These are phyloP conservation scores for Colletotrichum siamense DNA, from an alignment of 2,329 filamentous ascomycete genomes.

Conservation along the genomic window DNA sequence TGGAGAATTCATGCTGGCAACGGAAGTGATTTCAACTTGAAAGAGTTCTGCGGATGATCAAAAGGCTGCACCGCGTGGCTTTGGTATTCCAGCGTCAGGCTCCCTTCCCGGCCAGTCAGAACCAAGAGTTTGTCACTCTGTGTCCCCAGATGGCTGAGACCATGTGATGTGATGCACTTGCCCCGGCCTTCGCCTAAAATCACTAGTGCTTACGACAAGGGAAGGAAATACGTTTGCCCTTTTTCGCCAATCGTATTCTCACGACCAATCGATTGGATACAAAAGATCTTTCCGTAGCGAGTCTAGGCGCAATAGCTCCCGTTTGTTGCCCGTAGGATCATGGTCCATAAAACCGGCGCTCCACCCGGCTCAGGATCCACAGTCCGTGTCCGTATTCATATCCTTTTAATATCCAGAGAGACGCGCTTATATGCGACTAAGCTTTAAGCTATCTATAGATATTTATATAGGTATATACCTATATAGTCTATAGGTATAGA, in stretches of 20 bases:
- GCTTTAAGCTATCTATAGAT: no score
- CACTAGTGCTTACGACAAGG: not conserved
- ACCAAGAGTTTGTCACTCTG: not conserved
- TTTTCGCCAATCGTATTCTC: not conserved
- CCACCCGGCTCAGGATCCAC: not conserved
- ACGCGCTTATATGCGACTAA: not conserved
- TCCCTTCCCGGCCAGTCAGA: not conserved
- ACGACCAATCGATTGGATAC: not conserved
- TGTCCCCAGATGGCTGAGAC: not conserved
- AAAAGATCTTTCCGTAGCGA: not conserved
- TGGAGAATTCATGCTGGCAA: not conserved
- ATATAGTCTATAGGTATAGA: no score
- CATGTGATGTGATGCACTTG: not conserved
- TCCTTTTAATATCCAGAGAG: not conserved
- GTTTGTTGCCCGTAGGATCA: not conserved
- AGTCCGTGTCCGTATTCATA: not conserved
- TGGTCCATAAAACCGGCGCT: not conserved
- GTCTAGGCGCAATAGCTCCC: not conserved
- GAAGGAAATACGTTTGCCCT: not conserved
- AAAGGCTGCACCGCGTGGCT: not conserved
- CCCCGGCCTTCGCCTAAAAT: not conserved
- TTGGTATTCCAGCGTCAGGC: not conserved
- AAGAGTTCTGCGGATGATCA: not conserved
- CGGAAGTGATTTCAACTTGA: not conserved
- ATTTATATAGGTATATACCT: no score